phyloP scores from a whole-genome alignment of 2,329 filamentous ascomycete genomes.

The Helotiales sp. region DNA sequence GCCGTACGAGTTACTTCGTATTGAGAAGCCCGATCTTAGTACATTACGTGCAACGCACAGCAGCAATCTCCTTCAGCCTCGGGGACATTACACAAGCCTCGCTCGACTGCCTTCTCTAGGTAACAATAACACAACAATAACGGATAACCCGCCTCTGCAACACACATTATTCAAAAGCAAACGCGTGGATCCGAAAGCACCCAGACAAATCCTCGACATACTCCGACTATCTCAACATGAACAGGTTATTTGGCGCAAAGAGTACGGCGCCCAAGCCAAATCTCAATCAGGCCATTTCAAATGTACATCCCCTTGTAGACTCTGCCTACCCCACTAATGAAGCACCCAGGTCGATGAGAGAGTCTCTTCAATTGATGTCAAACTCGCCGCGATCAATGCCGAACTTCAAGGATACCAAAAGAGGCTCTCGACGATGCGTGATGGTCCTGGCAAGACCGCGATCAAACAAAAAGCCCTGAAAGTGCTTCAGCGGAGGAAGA shows the following conservation, averaged over 20 bases:
- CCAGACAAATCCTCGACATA: background rate
- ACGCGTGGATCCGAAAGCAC: background rate
- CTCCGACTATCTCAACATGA: conserved; percentile 60
- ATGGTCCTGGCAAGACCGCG: conserved; percentile 89
- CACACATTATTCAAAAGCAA: background rate
- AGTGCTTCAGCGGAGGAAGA: conserved; percentile 87
- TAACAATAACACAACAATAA: background rate
- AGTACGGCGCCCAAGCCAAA: conserved; percentile 86
- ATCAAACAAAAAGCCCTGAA: conserved; percentile 95
- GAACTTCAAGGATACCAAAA: conserved; percentile 87
- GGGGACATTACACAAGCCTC: conserved; percentile 9
- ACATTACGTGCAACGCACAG: background rate
- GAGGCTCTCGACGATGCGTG: conserved; percentile 88
- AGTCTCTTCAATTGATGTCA: conserved; percentile 87
- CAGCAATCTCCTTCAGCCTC: conserved; percentile 5
- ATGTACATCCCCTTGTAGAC: conserved; percentile 50
- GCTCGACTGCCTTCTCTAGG: background rate
- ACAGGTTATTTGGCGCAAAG: conserved; percentile 91
- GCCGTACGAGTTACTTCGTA: too few species aligned
- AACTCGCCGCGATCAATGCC: conserved; percentile 87
- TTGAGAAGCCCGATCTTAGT: background rate
- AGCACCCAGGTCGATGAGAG: conserved; percentile 68
- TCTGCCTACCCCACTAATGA: conserved; percentile 21
- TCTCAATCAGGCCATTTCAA: conserved; percentile 77
- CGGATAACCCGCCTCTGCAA: background rate